phyloP scores from a whole-genome alignment of 1,139 yeast genomes.

The Magnusiomyces fungicola region DNA sequence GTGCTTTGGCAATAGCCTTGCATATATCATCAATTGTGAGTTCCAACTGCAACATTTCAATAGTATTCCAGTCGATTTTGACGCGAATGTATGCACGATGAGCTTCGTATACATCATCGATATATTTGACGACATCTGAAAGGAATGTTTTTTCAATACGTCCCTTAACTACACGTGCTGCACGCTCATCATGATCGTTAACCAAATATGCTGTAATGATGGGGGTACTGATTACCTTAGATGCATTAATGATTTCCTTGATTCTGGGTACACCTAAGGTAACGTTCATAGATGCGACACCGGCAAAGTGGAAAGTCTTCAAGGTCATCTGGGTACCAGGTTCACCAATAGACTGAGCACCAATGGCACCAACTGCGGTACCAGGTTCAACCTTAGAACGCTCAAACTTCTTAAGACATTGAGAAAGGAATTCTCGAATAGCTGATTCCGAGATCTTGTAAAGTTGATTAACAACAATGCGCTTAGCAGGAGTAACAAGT shows the following conservation, averaged over 20 bases:
- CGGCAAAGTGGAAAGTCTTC: slow-evolving; percentile 98
- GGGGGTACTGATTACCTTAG: slow-evolving; percentile 92
- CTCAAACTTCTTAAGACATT: slow-evolving; percentile 75
- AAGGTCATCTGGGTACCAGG: slow-evolving; percentile 99
- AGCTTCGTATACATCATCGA: slow-evolving; percentile 89
- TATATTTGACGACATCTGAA: slow-evolving; percentile 77
- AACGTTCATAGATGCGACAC: slow-evolving; percentile 98
- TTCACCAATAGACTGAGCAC: slow-evolving; percentile 98
- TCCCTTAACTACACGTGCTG: slow-evolving; percentile 98
- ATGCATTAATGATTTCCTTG: slow-evolving; percentile 95
- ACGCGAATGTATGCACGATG: slow-evolving; percentile 72
- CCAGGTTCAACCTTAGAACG: slow-evolving; percentile 97
- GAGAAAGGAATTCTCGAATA: slow-evolving; percentile 60
- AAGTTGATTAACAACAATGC: slow-evolving; percentile 61
- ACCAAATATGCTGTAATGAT: slow-evolving; percentile 92
- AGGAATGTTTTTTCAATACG: slow-evolving; percentile 88
- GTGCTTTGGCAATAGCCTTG: slow-evolving; percentile 71
- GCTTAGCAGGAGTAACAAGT: slow-evolving; percentile 27
- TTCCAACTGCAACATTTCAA: slow-evolving; percentile 85
- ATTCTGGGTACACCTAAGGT: slow-evolving; percentile 99
- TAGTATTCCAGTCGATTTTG: slow-evolving; percentile 74
- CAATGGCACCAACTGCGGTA: slow-evolving; percentile 98
- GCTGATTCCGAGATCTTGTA: slow-evolving; percentile 58
- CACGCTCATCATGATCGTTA: slow-evolving; percentile 90
- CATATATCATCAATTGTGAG: slow-evolving; percentile 81